Evolutionary conservation across 1,139 yeast species (phyloP), one percentile per base, ranked within the genome.

Genomic region (Protomyces arabidopsidicola): DNA sequence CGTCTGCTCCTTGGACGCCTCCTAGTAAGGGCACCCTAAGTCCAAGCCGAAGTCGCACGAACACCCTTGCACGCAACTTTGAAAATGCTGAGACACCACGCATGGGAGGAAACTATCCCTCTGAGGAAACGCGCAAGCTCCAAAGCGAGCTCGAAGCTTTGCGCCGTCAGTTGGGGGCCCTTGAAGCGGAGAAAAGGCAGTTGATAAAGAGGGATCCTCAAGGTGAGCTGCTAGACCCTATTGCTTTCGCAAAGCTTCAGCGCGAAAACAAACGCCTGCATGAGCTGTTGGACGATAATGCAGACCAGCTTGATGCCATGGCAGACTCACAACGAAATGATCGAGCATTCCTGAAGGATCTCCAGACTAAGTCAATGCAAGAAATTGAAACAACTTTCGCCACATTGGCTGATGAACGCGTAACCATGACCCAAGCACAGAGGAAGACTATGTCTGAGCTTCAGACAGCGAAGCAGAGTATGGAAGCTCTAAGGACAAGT

Each of bases 231-330:
- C 27, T 27, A 8, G 24, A 31, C 18, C 18, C 31, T 24, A 45
- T 24, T 12, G 18, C 31, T 12, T 4, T 38, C 10, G 34, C 42
- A 22, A 36, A 61, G 18, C 58, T 64, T 12, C 36, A 65, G 42
- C 52, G 65, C 31, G 66, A 64, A 38, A 64, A 64, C 51, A 55
- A 50, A 24, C 60, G 66, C 24, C 22, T 64, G 20, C 66, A 64
- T 54, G 66, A 64, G 42, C 42, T 64, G 27, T 27, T 64, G 53
- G 57, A 64, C 48, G 65, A 64, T 22, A 63, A 62, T 45, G 62
- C 65, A 6, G 65, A 61, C 24, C 65, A 60, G 24, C 48, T 63
- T 12, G 56, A 55, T 22, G 65, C 65, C 34, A 51, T 63, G 50
- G 65, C 64, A 27, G 16, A 51, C 16, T 51, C 61, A 10, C 65